These are phyloP conservation scores for Boletus vinaceobasis DNA, from an alignment of 768 basidiomycete genomes.

Conservation along the genomic window DNA sequence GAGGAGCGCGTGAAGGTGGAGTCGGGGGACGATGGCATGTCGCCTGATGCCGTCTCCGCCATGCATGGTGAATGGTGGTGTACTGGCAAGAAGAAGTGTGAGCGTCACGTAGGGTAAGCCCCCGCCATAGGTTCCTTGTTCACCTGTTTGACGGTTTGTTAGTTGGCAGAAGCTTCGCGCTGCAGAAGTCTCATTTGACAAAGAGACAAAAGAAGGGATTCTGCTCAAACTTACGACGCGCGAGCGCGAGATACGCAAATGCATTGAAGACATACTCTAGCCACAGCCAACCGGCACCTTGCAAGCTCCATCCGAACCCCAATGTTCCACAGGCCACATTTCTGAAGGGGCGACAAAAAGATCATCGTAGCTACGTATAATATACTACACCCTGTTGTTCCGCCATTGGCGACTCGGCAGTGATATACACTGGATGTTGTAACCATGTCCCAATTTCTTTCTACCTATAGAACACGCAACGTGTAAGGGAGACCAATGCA, in stretches of 20 bases:
- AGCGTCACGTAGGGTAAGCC: slow-evolving; percentile 71
- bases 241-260: slow-evolving; percentile 75
- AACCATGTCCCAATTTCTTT: slow-evolving; percentile 10
- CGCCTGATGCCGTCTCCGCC: slow-evolving; percentile 31
- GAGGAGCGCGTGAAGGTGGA: slow-evolving; percentile 37
- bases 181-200: slow-evolving; percentile 72
- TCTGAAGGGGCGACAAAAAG: slow-evolving; percentile 60
- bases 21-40: slow-evolving; percentile 36
- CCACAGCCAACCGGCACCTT: slow-evolving; percentile 39
- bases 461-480: background rate
- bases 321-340: slow-evolving; percentile 36
- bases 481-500: slow-evolving; percentile 12
- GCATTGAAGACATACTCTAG: slow-evolving; percentile 69
- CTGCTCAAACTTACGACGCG: slow-evolving; percentile 64
- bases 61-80: slow-evolving; percentile 72
- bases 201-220: slow-evolving; percentile 68
- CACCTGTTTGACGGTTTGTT: slow-evolving; percentile 8
- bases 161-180: slow-evolving; percentile 80
- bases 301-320: slow-evolving; percentile 32
- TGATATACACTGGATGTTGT: slow-evolving; percentile 14
- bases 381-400: slow-evolving; percentile 22
- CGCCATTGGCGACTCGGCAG: slow-evolving; percentile 10
- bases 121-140: background rate
- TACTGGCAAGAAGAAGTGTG: slow-evolving; percentile 67
- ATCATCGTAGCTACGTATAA: slow-evolving; percentile 35